A percentile compares a stretch with the other conserved stretches of the same genome.
phyloP scores from a whole-genome alignment of 768 basidiomycete species.

The Sarcomyxa edulis region DNA sequence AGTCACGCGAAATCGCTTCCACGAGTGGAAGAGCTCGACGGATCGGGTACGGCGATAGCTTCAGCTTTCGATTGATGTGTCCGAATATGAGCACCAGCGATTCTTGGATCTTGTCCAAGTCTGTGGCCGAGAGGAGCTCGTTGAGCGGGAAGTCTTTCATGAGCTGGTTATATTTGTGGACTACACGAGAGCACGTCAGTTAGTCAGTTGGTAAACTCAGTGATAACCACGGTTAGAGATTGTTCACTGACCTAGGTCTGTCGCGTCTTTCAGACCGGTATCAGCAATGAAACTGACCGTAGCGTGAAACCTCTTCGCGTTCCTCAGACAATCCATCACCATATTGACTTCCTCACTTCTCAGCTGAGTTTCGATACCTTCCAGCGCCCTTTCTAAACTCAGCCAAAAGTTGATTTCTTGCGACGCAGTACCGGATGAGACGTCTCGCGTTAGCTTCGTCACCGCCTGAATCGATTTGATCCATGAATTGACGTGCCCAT shows the following conservation, averaged over 20 bases:
- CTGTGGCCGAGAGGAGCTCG: slow-evolving; percentile 93
- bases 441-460: slow-evolving; percentile 92
- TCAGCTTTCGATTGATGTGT: slow-evolving; percentile 94
- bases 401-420: slow-evolving; percentile 99
- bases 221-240: too few species aligned
- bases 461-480: slow-evolving; percentile 97
- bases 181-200: slow-evolving; percentile 29
- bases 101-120: slow-evolving; percentile 93
- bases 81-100: slow-evolving; percentile 82
- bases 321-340: slow-evolving; percentile 90
- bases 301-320: slow-evolving; percentile 95
- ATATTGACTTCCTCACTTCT: slow-evolving; percentile 88
- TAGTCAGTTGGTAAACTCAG: background rate
- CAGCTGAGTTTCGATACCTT: slow-evolving; percentile 89
- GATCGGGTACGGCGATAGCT: slow-evolving; percentile 94
- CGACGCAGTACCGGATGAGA: slow-evolving; percentile 90
- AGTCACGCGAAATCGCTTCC: slow-evolving; percentile 96
- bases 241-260: slow-evolving; percentile 64
- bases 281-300: slow-evolving; percentile 98
- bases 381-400: slow-evolving; percentile 87
- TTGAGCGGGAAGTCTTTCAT: slow-evolving; percentile 99
- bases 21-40: slow-evolving; percentile 93
- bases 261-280: slow-evolving; percentile 92
- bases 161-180: slow-evolving; percentile 96
- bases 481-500: slow-evolving; percentile 94